Base-by-base conservation (phyloP, 2,329 filamentous ascomycete species). In the Geosmithia putterillii region DNA sequence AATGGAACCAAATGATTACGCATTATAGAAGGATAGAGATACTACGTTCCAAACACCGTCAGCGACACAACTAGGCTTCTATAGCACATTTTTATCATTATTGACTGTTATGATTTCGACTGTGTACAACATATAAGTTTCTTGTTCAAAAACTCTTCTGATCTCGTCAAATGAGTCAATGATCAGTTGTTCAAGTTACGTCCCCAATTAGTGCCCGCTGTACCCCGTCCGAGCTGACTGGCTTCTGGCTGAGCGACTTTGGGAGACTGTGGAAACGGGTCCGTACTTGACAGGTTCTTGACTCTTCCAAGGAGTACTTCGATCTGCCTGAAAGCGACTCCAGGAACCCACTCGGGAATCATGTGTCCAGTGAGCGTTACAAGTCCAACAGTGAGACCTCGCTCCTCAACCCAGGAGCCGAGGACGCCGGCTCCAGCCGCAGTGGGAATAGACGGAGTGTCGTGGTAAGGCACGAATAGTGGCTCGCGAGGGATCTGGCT, bases 351-450 rank as follows among this genome's bases (percentile, higher is more conserved):
- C 37, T 39, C 18, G 18, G 37, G 37, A 3, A 39, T 20, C 37
- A 39, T 39, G 19, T 39, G 19, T 7, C 37, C 37, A 20, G 19
- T 39, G 4, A 20, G 37, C 2, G 37, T 15, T 19, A 39, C 12
- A 15, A 19, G 12, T 4, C 12, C 37, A 39, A 75, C 86, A 0
- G 84, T 90, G 40, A 94, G 62, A 0, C 83, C 83, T 37, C 86
- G 70, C 67, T 92, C 86, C 0, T 78, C 82, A 52, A 83, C 76
- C 22, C 74, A 73, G 0, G 73, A 76, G 2, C 86, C 86, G 57
- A 88, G 69, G 2, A 82, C 67, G 2, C 86, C 86, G 12, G 45
- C 43, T 4, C 44, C 66, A 53, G 81, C 78, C 55, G 77, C 79
- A 14, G 39, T 37, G 28, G 47, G 47, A 3, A 32, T 42, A 3